phyloP scores from a whole-genome alignment of 1,284 basidiomycete genomes.

The Heterobasidion occidentale region DNA sequence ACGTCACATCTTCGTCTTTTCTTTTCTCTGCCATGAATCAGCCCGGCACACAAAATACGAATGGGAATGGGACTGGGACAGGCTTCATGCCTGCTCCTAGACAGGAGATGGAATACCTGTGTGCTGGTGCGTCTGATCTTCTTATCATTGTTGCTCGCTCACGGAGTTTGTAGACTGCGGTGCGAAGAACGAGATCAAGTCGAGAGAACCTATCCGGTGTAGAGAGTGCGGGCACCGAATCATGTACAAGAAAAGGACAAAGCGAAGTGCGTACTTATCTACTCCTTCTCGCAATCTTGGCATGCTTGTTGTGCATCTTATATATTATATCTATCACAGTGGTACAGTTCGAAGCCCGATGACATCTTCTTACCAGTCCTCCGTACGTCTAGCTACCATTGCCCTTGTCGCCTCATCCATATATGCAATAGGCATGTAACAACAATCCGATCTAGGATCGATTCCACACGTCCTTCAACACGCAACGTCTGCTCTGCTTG shows the following conservation, averaged over 20 bases:
- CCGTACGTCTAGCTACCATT: conserved; percentile 13
- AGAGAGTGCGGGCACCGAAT: conserved; percentile 96
- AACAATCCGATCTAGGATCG: conserved; percentile 43
- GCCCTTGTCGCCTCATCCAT: conserved; percentile 34
- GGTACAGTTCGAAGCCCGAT: conserved; percentile 88
- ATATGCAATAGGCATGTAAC: conserved; percentile 49
- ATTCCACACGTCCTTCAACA: conserved; percentile 30
- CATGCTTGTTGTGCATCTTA: no score
- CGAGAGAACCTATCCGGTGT: conserved; percentile 94
- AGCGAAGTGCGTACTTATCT: conserved; percentile 66
- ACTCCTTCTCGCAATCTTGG: no score
- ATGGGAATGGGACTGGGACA: conserved; percentile 6
- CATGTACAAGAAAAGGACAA: conserved; percentile 98
- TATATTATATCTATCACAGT: conserved; percentile 30
- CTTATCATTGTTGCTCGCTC: conserved; percentile 9
- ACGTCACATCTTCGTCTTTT: conserved; percentile 16
- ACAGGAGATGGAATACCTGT: conserved; percentile 84
- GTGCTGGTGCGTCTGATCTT: conserved; percentile 63
- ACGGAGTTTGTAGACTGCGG: conserved; percentile 69
- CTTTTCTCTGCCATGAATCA: conserved; percentile 34
- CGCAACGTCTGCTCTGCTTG: conserved; percentile 29
- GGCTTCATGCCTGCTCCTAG: conserved; percentile 30
- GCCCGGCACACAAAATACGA: conserved; percentile 16
- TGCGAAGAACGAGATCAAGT: conserved; percentile 86
- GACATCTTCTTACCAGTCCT: conserved; percentile 10